Base-by-base conservation (phyloP, 192 early-diverging fungal species). In the Coemansia sp. region DNA sequence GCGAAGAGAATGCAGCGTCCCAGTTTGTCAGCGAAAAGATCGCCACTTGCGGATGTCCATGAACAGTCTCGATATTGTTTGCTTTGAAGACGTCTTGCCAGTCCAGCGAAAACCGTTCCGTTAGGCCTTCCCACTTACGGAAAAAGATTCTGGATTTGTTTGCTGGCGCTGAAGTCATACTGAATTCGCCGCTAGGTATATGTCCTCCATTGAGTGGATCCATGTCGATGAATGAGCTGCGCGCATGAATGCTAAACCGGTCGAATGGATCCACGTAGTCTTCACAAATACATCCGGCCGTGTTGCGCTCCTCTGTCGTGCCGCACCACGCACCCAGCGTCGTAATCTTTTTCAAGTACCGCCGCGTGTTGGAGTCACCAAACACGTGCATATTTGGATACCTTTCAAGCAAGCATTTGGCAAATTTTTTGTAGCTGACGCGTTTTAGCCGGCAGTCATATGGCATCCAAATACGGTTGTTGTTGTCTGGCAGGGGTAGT, bases 351-450 rank as follows among this genome's bases (percentile, higher is more conserved):
- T 79, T 82, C 12, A 85, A 16, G 25, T 77, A 64, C 23, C 84
- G 53, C 21, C 84, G 70, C 3, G 64, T 71, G 49, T 85, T 82
- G 46, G 84, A 85, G 61, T 85, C 84, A 15, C 84, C 84, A 37
- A 66, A 85, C 57, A 71, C 61, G 45, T 82, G 76, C 6, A 82
- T 48, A 4, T 30, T 33, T 23, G 72, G 70, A 53, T 82, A 77
- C 49, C 53, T 52, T 20, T 70, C 46, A 2, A 64, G 31, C 12
- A 82, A 26, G 52, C 84, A 85, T 4, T 67, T 35, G 8, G 63
- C 66, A 51, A 80, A 82, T 6, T 68, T 57, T 23, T 45, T 46
- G 48, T 85, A 79, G 9, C 67, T 21, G 13, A 68, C 31, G 20
- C 62, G 69, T 4, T 72, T 70, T n/a, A 76, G 59, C 3, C 80